These are phyloP conservation scores for Arthrobotrys pseudoclavata DNA, from an alignment of 2,329 filamentous ascomycete genomes.

Conservation along the genomic window DNA sequence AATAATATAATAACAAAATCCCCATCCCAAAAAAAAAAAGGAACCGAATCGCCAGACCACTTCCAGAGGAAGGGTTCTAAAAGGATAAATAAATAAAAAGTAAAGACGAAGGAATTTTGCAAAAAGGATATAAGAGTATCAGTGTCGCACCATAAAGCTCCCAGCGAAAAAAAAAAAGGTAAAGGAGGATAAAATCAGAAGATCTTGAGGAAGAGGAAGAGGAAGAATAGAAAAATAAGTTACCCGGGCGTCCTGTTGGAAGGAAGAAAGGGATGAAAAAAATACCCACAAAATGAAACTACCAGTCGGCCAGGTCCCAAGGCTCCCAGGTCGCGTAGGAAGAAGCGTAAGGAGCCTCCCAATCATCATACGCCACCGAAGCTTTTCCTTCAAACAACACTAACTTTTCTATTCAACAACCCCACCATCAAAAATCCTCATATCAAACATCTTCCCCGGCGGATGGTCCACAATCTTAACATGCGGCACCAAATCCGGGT, in stretches of 20 bases:
- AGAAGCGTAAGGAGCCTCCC: neutral
- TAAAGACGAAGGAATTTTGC: neutral
- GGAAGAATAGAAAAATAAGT: constrained; percentile 6
- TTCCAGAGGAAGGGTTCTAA: constrained; percentile 11
- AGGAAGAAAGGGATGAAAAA: neutral
- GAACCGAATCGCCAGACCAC: constrained; percentile 23
- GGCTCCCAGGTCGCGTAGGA: neutral
- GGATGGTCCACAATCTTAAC: constrained; percentile 51
- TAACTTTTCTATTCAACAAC: constrained; percentile 17
- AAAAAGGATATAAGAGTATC: constrained; percentile 3
- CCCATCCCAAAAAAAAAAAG: neutral
- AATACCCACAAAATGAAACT: neutral
- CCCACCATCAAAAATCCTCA: constrained; percentile 35
- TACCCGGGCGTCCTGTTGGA: neutral
- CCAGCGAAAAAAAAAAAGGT: neutral
- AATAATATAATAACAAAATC: neutral
- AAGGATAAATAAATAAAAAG: constrained; percentile 1
- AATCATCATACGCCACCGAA: neutral
- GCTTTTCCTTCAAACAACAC: neutral
- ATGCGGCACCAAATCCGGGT: constrained; percentile 70
- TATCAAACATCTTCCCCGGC: constrained; percentile 54
- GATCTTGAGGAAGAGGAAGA: neutral
- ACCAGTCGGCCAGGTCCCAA: neutral
- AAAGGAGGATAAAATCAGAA: neutral
- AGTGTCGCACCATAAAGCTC: constrained; percentile 43